Percentiles rank a stretch among this genome's conserved stretches.
phyloP scores from a whole-genome alignment of 345 rosid species.

The Angophora floribunda region DNA sequence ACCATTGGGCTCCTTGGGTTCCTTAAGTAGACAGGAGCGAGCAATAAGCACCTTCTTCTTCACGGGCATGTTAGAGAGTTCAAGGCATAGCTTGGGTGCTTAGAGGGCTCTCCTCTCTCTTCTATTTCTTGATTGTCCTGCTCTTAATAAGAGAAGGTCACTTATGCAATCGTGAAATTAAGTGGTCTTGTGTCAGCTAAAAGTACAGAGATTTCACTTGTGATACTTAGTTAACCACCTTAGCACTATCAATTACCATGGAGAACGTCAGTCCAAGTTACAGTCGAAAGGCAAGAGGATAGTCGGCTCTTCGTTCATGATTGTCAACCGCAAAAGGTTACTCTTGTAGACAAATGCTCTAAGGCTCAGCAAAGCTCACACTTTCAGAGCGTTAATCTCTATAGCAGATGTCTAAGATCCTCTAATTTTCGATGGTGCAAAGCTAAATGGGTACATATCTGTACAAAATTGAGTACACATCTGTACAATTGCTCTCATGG shows the following conservation, averaged over 20 bases:
- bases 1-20: background rate
- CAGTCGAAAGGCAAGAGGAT: background rate
- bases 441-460: background rate
- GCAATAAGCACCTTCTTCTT: background rate
- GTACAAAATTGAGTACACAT: background rate
- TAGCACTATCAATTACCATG: background rate
- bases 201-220: background rate
- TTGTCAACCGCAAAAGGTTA: background rate
- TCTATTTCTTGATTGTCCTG: background rate
- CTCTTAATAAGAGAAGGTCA: background rate
- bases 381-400: background rate
- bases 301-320: background rate
- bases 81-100: background rate
- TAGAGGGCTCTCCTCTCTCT: background rate
- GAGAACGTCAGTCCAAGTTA: background rate
- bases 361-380: background rate
- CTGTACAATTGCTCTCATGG: background rate
- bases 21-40: background rate
- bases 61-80: background rate
- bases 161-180: background rate
- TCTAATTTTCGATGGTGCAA: background rate
- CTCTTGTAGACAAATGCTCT: background rate
- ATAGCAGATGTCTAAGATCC: background rate
- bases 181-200: background rate
- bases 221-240: background rate